Evolutionary conservation across 345 rosid genomes (phyloP).

Genomic region (Eucalyptus pumila): DNA sequence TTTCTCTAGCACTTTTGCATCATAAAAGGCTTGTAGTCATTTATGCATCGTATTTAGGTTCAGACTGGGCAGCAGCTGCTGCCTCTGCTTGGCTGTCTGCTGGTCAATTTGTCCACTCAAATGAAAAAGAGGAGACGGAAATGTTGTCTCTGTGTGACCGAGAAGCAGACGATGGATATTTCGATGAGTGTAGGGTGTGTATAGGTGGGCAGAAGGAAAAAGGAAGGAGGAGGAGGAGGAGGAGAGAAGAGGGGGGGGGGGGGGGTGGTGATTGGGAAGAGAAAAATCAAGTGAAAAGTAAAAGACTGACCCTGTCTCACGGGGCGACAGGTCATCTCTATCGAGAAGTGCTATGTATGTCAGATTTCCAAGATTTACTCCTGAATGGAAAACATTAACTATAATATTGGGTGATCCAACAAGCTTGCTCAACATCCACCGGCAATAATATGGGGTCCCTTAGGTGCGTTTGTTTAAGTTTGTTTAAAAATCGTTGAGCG

Average conservation of each 20-base stretch:
- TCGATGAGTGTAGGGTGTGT: background rate
- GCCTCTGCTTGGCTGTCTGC: background rate
- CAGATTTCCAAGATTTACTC: background rate
- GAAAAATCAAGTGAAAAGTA: background rate
- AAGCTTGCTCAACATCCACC: background rate
- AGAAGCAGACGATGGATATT: background rate
- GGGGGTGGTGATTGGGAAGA: background rate
- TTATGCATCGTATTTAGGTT: background rate
- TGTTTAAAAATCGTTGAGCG: too few species aligned
- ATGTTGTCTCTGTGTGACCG: background rate
- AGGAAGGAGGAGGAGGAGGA: too few species aligned
- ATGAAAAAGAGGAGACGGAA: background rate
- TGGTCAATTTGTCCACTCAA: background rate
- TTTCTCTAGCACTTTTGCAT: background rate
- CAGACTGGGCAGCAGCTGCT: background rate
- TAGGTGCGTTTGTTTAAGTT: too few species aligned
- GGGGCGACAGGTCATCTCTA: background rate
- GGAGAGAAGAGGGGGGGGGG: fast-evolving
- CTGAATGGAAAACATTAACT: background rate
- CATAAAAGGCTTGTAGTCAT: background rate
- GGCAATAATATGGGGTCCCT: background rate
- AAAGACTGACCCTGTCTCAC: background rate
- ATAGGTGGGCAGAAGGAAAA: background rate
- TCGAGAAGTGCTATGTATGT: background rate
- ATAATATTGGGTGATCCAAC: background rate